phyloP scores from a whole-genome alignment of 164 flowering plant genomes.

The Chloranthus sessilifolius region DNA sequence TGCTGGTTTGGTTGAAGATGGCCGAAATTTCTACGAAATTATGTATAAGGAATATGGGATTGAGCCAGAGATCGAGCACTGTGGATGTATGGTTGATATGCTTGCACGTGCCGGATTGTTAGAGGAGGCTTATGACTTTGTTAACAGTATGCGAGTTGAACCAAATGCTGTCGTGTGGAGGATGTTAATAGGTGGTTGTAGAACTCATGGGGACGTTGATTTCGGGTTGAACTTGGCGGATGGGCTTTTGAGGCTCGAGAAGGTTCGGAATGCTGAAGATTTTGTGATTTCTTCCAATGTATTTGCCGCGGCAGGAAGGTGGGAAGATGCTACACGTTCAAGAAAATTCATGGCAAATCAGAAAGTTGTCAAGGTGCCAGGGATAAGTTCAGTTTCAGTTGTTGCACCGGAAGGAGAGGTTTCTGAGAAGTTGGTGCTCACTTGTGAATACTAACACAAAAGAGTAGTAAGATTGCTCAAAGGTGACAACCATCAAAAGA shows the following conservation, averaged over 20 bases:
- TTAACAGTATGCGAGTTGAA: conserved; percentile 20
- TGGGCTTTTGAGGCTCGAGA: conserved; percentile 7
- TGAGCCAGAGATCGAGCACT: conserved; percentile 24
- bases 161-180: conserved; percentile 28
- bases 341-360: conserved; percentile 18
- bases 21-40: conserved; percentile 10
- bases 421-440: too few species aligned
- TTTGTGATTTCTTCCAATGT: conserved; percentile 22
- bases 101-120: conserved; percentile 23
- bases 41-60: conserved; percentile 21
- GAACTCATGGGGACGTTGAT: conserved; percentile 20
- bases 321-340: conserved; percentile 20
- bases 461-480: too few species aligned
- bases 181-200: conserved; percentile 25
- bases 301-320: conserved; percentile 24
- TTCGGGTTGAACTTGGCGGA: conserved; percentile 20
- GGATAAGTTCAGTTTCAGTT: conserved; percentile 19
- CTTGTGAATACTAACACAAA: too few species aligned
- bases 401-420: too few species aligned
- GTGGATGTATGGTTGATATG: conserved; percentile 29
- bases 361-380: conserved; percentile 15
- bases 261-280: conserved; percentile 13
- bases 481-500: too few species aligned
- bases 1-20: conserved; percentile 28
- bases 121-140: conserved; percentile 18